A percentile compares a stretch with the other conserved stretches of the same genome.
phyloP scores from a whole-genome alignment of 2,329 filamentous ascomycete genomes.

The Lachnellula arida region DNA sequence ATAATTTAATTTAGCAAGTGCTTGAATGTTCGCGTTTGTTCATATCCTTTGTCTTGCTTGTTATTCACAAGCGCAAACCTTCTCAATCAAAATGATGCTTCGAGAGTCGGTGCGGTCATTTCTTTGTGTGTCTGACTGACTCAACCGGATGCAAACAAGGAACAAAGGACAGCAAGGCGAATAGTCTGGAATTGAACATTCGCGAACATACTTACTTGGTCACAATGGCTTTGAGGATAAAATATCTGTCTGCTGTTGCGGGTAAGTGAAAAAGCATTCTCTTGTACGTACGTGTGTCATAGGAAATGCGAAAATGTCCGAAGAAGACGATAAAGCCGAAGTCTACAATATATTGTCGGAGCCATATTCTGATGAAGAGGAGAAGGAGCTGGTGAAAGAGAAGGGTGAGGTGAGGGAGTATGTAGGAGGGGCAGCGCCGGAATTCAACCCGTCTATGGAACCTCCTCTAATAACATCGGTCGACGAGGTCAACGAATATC shows the following conservation, averaged over 20 bases:
- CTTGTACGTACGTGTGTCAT: background rate
- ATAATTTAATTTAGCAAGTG: no score
- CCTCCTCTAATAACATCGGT: background rate
- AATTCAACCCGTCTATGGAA: background rate
- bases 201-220: background rate
- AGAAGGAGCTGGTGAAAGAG: background rate
- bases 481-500: background rate
- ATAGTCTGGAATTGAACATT: background rate
- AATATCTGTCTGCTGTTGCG: no score
- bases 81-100: background rate
- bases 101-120: background rate
- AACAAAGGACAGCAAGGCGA: background rate
- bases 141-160: background rate
- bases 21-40: background rate
- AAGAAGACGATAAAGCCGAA: background rate
- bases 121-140: background rate
- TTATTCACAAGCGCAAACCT: background rate
- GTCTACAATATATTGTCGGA: background rate
- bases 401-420: background rate
- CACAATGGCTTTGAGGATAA: no score
- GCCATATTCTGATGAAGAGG: background rate
- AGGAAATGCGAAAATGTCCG: background rate
- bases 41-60: background rate
- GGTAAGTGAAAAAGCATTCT: no score
- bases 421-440: background rate